Evolutionary conservation across 2,329 filamentous ascomycete genomes (phyloP).

Genomic region (Sodiomyces alkalinus): DNA sequence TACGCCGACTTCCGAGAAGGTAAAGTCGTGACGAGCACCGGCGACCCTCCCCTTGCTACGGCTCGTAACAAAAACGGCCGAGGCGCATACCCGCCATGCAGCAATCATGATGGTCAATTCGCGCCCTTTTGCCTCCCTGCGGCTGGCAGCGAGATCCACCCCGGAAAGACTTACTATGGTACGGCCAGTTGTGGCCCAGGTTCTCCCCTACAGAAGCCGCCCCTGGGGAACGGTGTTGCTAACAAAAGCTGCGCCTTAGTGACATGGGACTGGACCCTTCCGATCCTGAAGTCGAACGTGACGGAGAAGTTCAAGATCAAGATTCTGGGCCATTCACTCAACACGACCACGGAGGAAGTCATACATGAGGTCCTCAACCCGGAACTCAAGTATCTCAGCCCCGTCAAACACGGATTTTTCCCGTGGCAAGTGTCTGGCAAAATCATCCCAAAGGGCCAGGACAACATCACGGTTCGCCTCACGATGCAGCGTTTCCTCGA

Average conservation of each 20-base stretch:
- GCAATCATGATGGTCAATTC: constrained; percentile 27
- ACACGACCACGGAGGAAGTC: constrained; percentile 16
- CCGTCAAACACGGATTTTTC: constrained; percentile 15
- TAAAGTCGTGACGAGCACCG: constrained; percentile 23
- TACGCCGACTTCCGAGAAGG: constrained; percentile 18
- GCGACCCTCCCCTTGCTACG: constrained; percentile 28
- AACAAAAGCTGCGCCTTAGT: constrained; percentile 23
- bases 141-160: constrained; percentile 25
- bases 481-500: constrained; percentile 17
- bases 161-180: constrained; percentile 36
- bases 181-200: too few species aligned
- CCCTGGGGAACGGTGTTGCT: constrained; percentile 2
- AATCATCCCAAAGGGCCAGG: constrained; percentile 8
- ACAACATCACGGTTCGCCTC: constrained; percentile 14
- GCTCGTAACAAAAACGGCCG: constrained; percentile 23
- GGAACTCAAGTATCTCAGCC: constrained; percentile 4
- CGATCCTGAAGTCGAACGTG: constrained; percentile 23
- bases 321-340: constrained; percentile 20
- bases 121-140: constrained; percentile 38
- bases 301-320: constrained; percentile 17
- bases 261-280: constrained; percentile 40
- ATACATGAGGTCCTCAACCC: constrained; percentile 4
- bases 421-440: constrained; percentile 13
- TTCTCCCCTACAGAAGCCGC: background rate
- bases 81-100: constrained; percentile 34